Percentiles rank a stretch among this genome's conserved stretches.
These are phyloP conservation scores for Chaetothyriales sp. DNA, from an alignment of 2,329 filamentous ascomycete genomes.

Conservation along the genomic window DNA sequence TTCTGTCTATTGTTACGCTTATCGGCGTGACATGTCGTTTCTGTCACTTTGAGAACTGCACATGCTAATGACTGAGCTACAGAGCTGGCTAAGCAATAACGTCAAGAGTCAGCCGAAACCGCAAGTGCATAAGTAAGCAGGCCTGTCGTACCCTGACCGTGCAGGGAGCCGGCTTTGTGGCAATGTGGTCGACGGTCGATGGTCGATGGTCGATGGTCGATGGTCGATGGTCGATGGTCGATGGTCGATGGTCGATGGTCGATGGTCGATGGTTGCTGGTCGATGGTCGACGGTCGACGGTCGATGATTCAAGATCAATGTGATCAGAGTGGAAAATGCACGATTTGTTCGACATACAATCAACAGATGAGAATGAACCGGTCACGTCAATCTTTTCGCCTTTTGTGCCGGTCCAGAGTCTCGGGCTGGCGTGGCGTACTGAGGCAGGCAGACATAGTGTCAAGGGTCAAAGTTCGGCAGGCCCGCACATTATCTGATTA, in stretches of 20 bases:
- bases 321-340: not conserved
- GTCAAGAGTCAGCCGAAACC: conserved; percentile 45
- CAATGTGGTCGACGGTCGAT: too few relatives aligned
- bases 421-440: too few relatives aligned
- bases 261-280: too few relatives aligned
- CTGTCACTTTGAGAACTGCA: not conserved
- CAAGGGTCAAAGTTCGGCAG: not conserved
- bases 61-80: conserved; percentile 11
- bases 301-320: not conserved
- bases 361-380: not conserved
- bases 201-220: too few relatives aligned
- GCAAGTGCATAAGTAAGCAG: not conserved
- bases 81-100: conserved; percentile 70
- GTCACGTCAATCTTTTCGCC: not conserved
- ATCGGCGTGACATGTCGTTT: not conserved
- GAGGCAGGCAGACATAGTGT: not conserved
- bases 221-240: too few relatives aligned
- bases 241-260: too few relatives aligned
- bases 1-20: not conserved
- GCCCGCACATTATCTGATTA: not conserved
- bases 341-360: not conserved
- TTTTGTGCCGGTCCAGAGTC: too few relatives aligned
- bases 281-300: not conserved
- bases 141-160: not conserved
- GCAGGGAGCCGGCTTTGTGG: not conserved